These are phyloP conservation scores for Phytophthora nicotianae DNA, from an alignment of 352 stramenopile species.

Conservation along the genomic window DNA sequence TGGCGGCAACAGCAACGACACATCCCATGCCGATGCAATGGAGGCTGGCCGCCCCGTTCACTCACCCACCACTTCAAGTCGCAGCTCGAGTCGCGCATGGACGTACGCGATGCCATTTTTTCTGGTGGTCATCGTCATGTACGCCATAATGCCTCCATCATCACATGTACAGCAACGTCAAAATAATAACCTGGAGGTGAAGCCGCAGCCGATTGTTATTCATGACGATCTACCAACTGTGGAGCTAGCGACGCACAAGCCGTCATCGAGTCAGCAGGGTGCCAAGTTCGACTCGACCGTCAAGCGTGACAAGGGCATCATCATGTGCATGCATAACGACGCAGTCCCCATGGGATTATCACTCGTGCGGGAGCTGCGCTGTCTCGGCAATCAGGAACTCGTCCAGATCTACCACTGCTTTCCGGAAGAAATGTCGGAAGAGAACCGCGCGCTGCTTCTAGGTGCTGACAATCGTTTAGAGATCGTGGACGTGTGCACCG, in stretches of 20 bases:
- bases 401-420: slow-evolving; percentile 64
- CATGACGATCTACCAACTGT: slow-evolving; percentile 4
- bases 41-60: slow-evolving; percentile 11
- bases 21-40: slow-evolving; percentile 12
- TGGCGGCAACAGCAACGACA: slow-evolving; percentile 7
- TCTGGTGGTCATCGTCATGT: slow-evolving; percentile 21
- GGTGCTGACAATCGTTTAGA: slow-evolving; percentile 40
- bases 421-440: slow-evolving; percentile 41
- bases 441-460: slow-evolving; percentile 36
- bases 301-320: slow-evolving; percentile 38
- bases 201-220: background rate
- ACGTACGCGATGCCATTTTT: slow-evolving; percentile 17
- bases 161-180: background rate
- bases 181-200: background rate
- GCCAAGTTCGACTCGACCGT: slow-evolving; percentile 27
- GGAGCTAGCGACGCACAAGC: slow-evolving; percentile 12
- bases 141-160: slow-evolving; percentile 21
- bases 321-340: slow-evolving; percentile 53
- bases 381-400: slow-evolving; percentile 48
- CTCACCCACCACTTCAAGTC: slow-evolving; percentile 1
- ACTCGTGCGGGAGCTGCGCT: slow-evolving; percentile 53
- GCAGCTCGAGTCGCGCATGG: slow-evolving; percentile 21
- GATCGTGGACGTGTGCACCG: slow-evolving; percentile 56
- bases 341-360: slow-evolving; percentile 46
- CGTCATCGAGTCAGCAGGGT: slow-evolving; percentile 16